These are phyloP conservation scores for Coemansia sp. DNA, from an alignment of 192 early-diverging fungal species.

Conservation along the genomic window DNA sequence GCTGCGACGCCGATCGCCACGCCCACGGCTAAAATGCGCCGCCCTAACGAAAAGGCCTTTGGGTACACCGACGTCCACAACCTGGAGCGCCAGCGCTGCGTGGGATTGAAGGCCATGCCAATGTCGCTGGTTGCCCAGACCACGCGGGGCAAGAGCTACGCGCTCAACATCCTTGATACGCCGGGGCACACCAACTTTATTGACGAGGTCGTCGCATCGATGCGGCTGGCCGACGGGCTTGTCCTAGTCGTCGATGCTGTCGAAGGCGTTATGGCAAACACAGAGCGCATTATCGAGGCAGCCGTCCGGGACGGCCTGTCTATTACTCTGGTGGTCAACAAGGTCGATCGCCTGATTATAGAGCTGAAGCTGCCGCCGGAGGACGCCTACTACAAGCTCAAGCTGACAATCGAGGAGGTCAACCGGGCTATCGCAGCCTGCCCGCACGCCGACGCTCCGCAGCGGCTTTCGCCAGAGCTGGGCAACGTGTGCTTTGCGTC, in stretches of 20 bases:
- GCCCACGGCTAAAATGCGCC: conserved; percentile 23
- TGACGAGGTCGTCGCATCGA: conserved; percentile 84
- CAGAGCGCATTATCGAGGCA: conserved; percentile 78
- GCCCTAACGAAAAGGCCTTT: conserved; percentile 23
- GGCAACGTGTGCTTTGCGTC: conserved; percentile 97
- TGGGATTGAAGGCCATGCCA: conserved; percentile 92
- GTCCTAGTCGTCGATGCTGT: conserved; percentile 91
- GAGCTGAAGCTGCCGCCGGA: conserved; percentile 94
- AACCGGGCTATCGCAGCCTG: conserved; percentile 65
- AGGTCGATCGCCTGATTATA: conserved; percentile 94
- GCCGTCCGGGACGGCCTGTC: conserved; percentile 71
- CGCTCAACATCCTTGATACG: conserved; percentile 88
- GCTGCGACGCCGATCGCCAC: conserved; percentile 25
- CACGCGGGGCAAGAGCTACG: conserved; percentile 79
- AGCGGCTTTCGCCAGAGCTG: conserved; percentile 80
- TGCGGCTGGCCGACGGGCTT: conserved; percentile 84
- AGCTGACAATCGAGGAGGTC: conserved; percentile 93
- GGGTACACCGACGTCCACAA: conserved; percentile 81
- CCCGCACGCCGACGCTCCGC: conserved; percentile 9
- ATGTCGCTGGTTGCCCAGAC: conserved; percentile 87
- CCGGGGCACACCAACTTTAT: conserved; percentile 95
- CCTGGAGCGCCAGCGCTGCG: conserved; percentile 81
- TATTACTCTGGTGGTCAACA: conserved; percentile 91
- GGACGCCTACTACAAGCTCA: conserved; percentile 96
- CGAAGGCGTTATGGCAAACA: conserved; percentile 95